Conservation (phyloP, 306 rosid species). For the Citrullus amarus region DNA sequence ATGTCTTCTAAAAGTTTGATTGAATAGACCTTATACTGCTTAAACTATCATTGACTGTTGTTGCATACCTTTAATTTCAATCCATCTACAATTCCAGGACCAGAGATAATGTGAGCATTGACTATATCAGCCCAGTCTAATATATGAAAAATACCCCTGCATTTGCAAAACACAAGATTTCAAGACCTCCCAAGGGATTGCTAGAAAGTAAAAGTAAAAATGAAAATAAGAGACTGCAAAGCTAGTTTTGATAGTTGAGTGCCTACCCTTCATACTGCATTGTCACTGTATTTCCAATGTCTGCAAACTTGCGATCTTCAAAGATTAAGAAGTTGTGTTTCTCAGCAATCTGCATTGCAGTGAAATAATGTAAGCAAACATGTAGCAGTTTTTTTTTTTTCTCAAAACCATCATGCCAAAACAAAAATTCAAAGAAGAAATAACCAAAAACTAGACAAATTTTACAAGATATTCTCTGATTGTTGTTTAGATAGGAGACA, state of each 20-base stretch:
- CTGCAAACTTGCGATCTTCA: slow-evolving; percentile 94
- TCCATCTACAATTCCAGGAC: slow-evolving; percentile 91
- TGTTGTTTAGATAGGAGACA: background rate
- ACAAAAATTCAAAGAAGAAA: background rate
- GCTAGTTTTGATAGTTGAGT: background rate
- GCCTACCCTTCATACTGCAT: slow-evolving; percentile 91
- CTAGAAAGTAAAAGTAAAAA: slow-evolving; percentile 9
- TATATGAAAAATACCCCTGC: slow-evolving; percentile 77
- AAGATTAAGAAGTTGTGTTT: slow-evolving; percentile 80
- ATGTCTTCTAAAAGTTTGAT: background rate
- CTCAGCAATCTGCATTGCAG: slow-evolving; percentile 56
- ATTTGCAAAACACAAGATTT: slow-evolving; percentile 5
- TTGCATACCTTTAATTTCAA: slow-evolving; percentile 60
- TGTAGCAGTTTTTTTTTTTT: background rate
- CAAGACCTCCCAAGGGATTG: background rate
- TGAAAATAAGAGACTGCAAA: slow-evolving; percentile 1
- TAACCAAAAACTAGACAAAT: background rate
- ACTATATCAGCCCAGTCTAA: slow-evolving; percentile 92
- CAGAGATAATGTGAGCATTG: slow-evolving; percentile 88
- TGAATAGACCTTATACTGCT: background rate
- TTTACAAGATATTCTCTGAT: background rate
- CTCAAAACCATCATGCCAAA: background rate
- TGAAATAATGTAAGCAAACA: background rate
- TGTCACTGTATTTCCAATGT: slow-evolving; percentile 86
- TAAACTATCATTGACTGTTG: background rate